Percentiles rank a stretch among this genome's conserved stretches.
Conservation (phyloP, 2,329 filamentous ascomycete species). For the Alternaria postmessia region DNA sequence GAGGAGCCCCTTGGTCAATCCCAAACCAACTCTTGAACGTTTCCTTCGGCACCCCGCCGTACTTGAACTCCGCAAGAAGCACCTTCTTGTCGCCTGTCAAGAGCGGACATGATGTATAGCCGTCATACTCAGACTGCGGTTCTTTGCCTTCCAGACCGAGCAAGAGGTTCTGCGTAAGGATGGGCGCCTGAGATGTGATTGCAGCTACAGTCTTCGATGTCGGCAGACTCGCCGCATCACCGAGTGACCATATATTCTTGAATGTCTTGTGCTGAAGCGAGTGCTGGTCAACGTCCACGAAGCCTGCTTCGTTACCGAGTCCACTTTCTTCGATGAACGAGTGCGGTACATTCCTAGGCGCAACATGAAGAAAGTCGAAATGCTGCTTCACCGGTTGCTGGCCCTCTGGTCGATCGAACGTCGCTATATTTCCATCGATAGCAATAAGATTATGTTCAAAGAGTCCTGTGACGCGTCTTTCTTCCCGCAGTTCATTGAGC, state of each 20-base stretch:
- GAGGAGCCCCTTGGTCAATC: constrained; percentile 65
- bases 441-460: constrained; percentile 50
- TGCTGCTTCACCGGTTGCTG: constrained; percentile 37
- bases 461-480: constrained; percentile 48
- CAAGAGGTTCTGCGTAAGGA: constrained; percentile 47
- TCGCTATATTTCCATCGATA: constrained; percentile 49
- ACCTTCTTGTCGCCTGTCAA: constrained; percentile 66
- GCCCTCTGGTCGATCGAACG: constrained; percentile 37
- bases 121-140: constrained; percentile 40
- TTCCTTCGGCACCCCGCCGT: constrained; percentile 68
- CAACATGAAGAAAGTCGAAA: constrained; percentile 50
- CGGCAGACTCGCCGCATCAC: constrained; percentile 48
- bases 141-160: constrained; percentile 37
- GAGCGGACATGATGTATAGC: constrained; percentile 52
- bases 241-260: constrained; percentile 49
- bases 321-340: constrained; percentile 46
- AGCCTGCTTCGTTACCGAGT: constrained; percentile 46
- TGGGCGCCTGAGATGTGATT: constrained; percentile 48
- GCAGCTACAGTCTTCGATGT: constrained; percentile 52
- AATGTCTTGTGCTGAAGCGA: constrained; percentile 49
- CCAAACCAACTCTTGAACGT: constrained; percentile 64
- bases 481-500: constrained; percentile 45
- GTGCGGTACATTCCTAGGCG: constrained; percentile 49
- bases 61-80: constrained; percentile 71
- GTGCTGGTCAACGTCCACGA: constrained; percentile 46